These are phyloP conservation scores for Punctularia strigosozonata DNA, from an alignment of 768 basidiomycete species.

Conservation along the genomic window DNA sequence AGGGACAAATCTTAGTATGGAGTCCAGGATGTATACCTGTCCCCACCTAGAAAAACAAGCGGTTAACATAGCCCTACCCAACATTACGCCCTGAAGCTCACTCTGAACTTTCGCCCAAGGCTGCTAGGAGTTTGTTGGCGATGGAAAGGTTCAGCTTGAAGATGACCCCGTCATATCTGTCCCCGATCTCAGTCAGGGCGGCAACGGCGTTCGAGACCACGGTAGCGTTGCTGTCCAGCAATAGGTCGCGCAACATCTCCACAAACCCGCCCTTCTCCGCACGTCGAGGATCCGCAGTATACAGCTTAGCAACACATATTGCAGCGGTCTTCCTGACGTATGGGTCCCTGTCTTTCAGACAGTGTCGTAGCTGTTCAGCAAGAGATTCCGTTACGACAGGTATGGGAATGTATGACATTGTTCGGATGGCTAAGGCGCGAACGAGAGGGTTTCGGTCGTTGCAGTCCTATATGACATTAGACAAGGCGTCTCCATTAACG, in stretches of 20 bases:
- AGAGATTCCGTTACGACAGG: slow-evolving; percentile 79
- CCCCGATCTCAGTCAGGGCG: slow-evolving; percentile 92
- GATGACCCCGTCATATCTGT: slow-evolving; percentile 87
- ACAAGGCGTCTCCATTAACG: slow-evolving; percentile 4
- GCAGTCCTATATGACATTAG: slow-evolving; percentile 58
- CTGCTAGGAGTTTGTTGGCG: slow-evolving; percentile 82
- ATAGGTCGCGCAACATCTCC: slow-evolving; percentile 78
- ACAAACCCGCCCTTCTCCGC: slow-evolving; percentile 90
- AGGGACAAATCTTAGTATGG: slow-evolving; percentile 88
- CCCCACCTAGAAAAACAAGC: slow-evolving; percentile 69
- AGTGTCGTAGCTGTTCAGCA: slow-evolving; percentile 83
- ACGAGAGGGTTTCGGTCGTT: slow-evolving; percentile 94
- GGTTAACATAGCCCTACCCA: neutral
- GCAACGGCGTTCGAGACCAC: slow-evolving; percentile 97
- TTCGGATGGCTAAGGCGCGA: slow-evolving; percentile 92
- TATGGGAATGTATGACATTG: slow-evolving; percentile 98
- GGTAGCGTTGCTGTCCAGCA: slow-evolving; percentile 90
- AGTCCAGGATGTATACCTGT: slow-evolving; percentile 95
- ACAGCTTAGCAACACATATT: slow-evolving; percentile 94
- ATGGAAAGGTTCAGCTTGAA: slow-evolving; percentile 81
- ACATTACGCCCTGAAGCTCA: slow-evolving; percentile 33
- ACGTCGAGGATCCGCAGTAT: slow-evolving; percentile 74
- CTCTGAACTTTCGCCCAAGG: slow-evolving; percentile 95
- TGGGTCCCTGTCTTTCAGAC: slow-evolving; percentile 87
- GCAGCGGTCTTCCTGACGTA: slow-evolving; percentile 99